Evolutionary conservation across 2,329 filamentous ascomycete genomes (phyloP), one percentile per base, ranked within the genome.

Genomic region (Epichloe brachyelytri): DNA sequence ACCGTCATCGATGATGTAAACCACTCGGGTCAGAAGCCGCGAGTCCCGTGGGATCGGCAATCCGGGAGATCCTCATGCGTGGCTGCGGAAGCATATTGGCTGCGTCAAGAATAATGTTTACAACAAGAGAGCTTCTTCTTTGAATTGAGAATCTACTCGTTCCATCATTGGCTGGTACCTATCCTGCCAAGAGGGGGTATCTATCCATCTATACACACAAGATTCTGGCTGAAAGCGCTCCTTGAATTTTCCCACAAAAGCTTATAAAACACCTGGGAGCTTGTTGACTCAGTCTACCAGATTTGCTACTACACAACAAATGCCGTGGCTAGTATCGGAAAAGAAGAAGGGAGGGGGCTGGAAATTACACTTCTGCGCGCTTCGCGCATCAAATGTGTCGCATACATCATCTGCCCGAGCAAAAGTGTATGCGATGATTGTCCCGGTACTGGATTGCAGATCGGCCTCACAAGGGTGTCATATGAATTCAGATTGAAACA

Each of bases 1-100:
- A 22, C 30, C 51, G 51, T 52, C 55, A 55, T 62, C 60, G 53
- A 60, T 60, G 54, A 60, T 58, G 59, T 49, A 55, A 56, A 53
- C 30, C n/a, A 11, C 40, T 19, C 40, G n/a, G 10, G 30, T 15
- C 19, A 34, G 5, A 41, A 15, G 11, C 34, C 14, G 26, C 26
- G 8, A 11, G 26, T 10, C 8, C 26, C 26, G 26, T 30, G 26
- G 3, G 1, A 10, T 11, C 26, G 26, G 1, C 26, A 30, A 10
- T 30, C 3, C 26, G 26, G 26, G 1, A 10, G 1, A 10, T 30
- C 3, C 10, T 10, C 8, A 10, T 30, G 26, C 8, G 26, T 30
- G 8, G 26, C 26, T 26, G 26, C 26, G 26, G 26, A 8, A 8
- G 26, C 26, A 26, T 26, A 3, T 26, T 8, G 26, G 26, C 26